A percentile compares a stretch with the other conserved stretches of the same genome.
Conservation (phyloP, 371 early-diverging fungal genomes). For the Antonospora locustae region DNA sequence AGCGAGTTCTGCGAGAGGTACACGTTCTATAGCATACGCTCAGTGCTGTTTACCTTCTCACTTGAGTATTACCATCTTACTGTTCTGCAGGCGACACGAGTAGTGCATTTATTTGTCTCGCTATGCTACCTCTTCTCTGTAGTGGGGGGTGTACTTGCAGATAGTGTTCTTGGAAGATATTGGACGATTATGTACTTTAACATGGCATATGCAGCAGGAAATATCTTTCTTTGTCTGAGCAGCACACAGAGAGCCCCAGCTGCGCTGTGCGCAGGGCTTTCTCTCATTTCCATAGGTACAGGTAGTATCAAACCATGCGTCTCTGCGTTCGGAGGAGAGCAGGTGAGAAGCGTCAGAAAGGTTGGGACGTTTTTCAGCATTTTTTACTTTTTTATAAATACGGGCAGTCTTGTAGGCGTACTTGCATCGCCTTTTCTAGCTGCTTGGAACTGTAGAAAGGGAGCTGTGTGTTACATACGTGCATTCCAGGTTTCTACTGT, state of each 20-base stretch:
- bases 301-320: constrained; percentile 72
- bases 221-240: constrained; percentile 57
- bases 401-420: constrained; percentile 56
- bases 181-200: constrained; percentile 62
- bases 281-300: constrained; percentile 66
- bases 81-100: constrained; percentile 20
- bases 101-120: constrained; percentile 62
- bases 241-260: constrained; percentile 57
- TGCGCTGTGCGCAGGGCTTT: constrained; percentile 58
- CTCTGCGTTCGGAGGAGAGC: constrained; percentile 62
- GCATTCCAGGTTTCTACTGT: constrained; percentile 46
- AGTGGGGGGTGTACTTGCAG: constrained; percentile 65
- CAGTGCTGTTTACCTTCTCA: constrained; percentile 49
- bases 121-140: constrained; percentile 66
- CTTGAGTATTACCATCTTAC: constrained; percentile 11
- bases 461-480: constrained; percentile 51
- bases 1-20: constrained; percentile 66
- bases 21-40: constrained; percentile 59
- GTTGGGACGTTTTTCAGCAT: constrained; percentile 57
- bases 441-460: constrained; percentile 43
- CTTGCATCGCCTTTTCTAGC: constrained; percentile 25
- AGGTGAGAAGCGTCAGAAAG: constrained; percentile 53
- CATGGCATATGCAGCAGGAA: constrained; percentile 60
- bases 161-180: constrained; percentile 66
- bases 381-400: constrained; percentile 69